phyloP scores from a whole-genome alignment of 345 rosid species.

The Luvunga scandens region DNA sequence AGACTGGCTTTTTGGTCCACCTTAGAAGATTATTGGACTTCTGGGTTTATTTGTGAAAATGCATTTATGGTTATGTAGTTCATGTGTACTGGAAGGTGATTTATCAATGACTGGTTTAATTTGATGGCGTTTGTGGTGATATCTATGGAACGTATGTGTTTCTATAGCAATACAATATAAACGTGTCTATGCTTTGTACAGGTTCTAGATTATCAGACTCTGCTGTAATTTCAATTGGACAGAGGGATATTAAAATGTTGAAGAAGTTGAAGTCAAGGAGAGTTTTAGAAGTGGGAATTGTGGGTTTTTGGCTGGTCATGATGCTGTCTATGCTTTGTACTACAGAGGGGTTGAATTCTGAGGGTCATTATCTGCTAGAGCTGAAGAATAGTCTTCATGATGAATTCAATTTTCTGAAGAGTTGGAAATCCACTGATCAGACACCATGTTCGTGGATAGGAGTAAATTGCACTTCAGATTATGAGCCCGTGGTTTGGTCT shows the following conservation, averaged over 20 bases:
- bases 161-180: conserved; percentile 13
- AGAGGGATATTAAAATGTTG: conserved; percentile 22
- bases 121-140: conserved; percentile 1
- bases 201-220: conserved; percentile 17
- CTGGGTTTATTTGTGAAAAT: neutral
- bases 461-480: conserved; percentile 57
- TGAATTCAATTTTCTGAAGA: conserved; percentile 38
- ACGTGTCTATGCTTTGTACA: conserved; percentile 15
- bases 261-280: conserved; percentile 16
- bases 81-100: neutral
- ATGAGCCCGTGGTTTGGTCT: conserved; percentile 49
- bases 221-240: conserved; percentile 7
- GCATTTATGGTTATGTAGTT: neutral
- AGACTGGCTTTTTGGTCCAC: neutral
- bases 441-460: conserved; percentile 85
- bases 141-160: neutral
- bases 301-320: conserved; percentile 32
- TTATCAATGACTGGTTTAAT: neutral
- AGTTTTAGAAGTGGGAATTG: conserved; percentile 29
- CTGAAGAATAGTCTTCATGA: conserved; percentile 60
- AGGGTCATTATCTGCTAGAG: conserved; percentile 66
- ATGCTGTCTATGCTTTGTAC: conserved; percentile 40
- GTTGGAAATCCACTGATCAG: conserved; percentile 68
- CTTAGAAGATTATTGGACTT: conserved; percentile 3
- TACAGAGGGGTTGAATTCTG: conserved; percentile 57